These are phyloP conservation scores for Blastocystis sp. DNA, from an alignment of 352 stramenopile species.

Conservation along the genomic window DNA sequence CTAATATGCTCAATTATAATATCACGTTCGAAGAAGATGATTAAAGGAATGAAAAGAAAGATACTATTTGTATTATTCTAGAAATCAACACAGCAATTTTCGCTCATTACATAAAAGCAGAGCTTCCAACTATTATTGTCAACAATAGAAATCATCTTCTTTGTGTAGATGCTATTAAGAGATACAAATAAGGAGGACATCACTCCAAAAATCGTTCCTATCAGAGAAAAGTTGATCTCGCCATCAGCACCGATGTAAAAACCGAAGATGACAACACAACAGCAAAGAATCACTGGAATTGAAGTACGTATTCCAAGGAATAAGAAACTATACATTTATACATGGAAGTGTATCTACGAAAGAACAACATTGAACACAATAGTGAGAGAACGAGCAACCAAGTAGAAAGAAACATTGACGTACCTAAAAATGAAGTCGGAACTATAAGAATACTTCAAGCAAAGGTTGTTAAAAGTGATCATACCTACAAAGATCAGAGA, in stretches of 20 bases:
- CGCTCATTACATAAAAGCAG: slow-evolving; percentile 41
- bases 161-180: slow-evolving; percentile 83
- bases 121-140: slow-evolving; percentile 70
- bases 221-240: slow-evolving; percentile 78
- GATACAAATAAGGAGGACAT: slow-evolving; percentile 80
- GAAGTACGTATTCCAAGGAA: slow-evolving; percentile 76
- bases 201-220: slow-evolving; percentile 77
- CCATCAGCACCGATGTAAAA: slow-evolving; percentile 79
- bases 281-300: slow-evolving; percentile 74
- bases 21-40: slow-evolving; percentile 76
- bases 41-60: slow-evolving; percentile 79
- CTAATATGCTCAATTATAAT: slow-evolving; percentile 69
- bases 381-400: slow-evolving; percentile 73
- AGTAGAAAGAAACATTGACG: slow-evolving; percentile 64
- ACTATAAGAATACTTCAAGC: slow-evolving; percentile 77
- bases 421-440: slow-evolving; percentile 78
- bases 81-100: slow-evolving; percentile 63
- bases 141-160: slow-evolving; percentile 78
- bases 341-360: slow-evolving; percentile 56
- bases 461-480: slow-evolving; percentile 68
- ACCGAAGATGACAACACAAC: slow-evolving; percentile 77
- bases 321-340: slow-evolving; percentile 66
- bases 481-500: slow-evolving; percentile 80
- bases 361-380: slow-evolving; percentile 83
- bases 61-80: slow-evolving; percentile 84